A percentile compares a stretch with the other conserved stretches of the same genome.
Evolutionary conservation across 768 basidiomycete species (phyloP).

Genomic region (Lactifluus echinatus): DNA sequence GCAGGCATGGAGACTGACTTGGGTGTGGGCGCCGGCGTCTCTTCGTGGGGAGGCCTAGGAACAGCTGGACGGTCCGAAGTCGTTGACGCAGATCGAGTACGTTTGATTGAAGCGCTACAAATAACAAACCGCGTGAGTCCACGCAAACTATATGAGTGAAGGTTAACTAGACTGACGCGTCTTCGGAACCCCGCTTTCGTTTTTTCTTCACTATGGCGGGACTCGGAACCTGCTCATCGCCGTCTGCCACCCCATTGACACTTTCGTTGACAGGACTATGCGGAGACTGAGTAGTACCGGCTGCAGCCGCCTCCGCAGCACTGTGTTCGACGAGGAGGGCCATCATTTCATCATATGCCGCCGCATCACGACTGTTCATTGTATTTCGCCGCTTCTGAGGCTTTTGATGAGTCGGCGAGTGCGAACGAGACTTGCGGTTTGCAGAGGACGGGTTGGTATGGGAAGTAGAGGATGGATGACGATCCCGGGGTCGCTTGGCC

Average conservation of each 20-base stretch:
- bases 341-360: constrained; percentile 74
- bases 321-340: constrained; percentile 49
- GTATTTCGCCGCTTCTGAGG: constrained; percentile 87
- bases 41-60: constrained; percentile 34
- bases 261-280: constrained; percentile 29
- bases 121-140: constrained; percentile 10
- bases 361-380: constrained; percentile 95
- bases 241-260: constrained; percentile 33
- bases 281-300: constrained; percentile 40
- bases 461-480: constrained; percentile 42
- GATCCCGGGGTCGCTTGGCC: constrained; percentile 54
- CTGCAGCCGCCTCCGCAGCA: constrained; percentile 65
- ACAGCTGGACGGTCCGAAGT: constrained; percentile 49
- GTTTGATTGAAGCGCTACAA: constrained; percentile 50
- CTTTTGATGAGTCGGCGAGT: constrained; percentile 55
- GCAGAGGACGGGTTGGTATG: constrained; percentile 24
- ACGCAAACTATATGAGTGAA: constrained; percentile 2
- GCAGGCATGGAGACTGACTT: constrained; percentile 20
- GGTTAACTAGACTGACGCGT: constrained; percentile 40
- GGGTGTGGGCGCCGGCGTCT: constrained; percentile 30
- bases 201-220: constrained; percentile 46
- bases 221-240: constrained; percentile 41
- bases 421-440: constrained; percentile 64
- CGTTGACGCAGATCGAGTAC: constrained; percentile 67
- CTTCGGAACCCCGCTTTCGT: constrained; percentile 69